These are phyloP conservation scores for Eucalyptus pumila DNA, from an alignment of 345 rosid species.

Conservation along the genomic window DNA sequence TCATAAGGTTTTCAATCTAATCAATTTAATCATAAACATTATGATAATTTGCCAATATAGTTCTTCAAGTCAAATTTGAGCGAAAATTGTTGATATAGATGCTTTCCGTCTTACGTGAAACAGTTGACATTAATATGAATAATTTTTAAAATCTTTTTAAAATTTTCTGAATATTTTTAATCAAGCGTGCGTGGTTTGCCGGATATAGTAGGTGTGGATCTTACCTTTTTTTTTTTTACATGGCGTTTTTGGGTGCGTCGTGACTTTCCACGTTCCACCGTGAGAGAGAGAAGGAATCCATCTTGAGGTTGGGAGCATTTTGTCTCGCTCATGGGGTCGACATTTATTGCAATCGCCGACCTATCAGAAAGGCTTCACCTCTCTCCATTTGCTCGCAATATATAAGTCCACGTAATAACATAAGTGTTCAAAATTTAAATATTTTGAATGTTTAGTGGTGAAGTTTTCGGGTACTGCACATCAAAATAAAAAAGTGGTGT, in stretches of 20 bases:
- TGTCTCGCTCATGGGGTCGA: background rate
- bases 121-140: accelerated
- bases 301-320: background rate
- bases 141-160: background rate
- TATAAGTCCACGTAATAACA: background rate
- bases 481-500: background rate
- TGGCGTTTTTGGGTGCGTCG: background rate
- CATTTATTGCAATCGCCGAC: background rate
- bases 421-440: background rate
- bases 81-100: background rate
- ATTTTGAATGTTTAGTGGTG: background rate
- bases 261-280: background rate
- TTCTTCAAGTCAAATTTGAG: accelerated
- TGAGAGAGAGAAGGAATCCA: background rate
- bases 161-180: background rate
- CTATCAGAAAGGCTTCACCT: background rate
- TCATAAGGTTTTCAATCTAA: background rate
- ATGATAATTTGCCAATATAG: background rate
- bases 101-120: accelerated
- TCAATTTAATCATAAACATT: background rate
- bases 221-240: too few species aligned
- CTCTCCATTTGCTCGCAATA: background rate
- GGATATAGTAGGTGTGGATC: too few species aligned
- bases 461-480: background rate
- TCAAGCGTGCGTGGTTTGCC: background rate